Evolutionary conservation across 352 stramenopile genomes (phyloP).

Genomic region (Vaucheria bursata): DNA sequence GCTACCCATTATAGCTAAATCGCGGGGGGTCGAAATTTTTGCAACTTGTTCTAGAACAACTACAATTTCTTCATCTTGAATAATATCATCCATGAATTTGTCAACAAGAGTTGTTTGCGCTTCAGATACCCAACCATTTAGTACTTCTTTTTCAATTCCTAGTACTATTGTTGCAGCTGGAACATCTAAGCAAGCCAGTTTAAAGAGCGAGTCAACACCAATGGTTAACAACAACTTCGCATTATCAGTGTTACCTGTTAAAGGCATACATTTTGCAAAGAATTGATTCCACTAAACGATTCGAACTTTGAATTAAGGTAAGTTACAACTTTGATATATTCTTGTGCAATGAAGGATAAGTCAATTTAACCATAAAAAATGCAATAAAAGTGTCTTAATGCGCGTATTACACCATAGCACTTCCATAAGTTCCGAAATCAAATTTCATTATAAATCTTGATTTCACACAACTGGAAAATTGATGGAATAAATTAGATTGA

Average conservation of each 20-base stretch:
- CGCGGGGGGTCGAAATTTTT: not conserved
- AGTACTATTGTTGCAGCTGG: not conserved
- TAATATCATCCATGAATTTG: constrained; percentile 27
- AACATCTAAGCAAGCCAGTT: not conserved
- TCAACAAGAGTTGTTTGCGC: constrained; percentile 24
- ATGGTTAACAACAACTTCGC: constrained; percentile 4
- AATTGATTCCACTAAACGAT: too few species aligned
- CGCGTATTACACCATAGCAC: too few species aligned
- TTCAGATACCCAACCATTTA: constrained; percentile 19
- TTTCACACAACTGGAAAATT: too few species aligned
- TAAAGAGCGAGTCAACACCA: not conserved
- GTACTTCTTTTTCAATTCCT: constrained; percentile 9
- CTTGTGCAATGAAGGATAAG: too few species aligned
- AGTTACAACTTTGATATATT: too few species aligned
- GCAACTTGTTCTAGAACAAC: not conserved
- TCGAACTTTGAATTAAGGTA: too few species aligned
- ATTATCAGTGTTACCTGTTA: constrained; percentile 23
- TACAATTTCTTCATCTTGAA: constrained; percentile 14
- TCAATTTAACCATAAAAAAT: too few species aligned
- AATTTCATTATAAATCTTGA: too few species aligned
- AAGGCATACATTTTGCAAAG: too few species aligned
- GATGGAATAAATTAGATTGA: too few species aligned
- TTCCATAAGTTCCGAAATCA: too few species aligned
- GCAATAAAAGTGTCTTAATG: too few species aligned
- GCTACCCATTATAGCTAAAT: not conserved